These are phyloP conservation scores for Botryobasidium botryosum DNA, from an alignment of 768 basidiomycete genomes.

Conservation along the genomic window DNA sequence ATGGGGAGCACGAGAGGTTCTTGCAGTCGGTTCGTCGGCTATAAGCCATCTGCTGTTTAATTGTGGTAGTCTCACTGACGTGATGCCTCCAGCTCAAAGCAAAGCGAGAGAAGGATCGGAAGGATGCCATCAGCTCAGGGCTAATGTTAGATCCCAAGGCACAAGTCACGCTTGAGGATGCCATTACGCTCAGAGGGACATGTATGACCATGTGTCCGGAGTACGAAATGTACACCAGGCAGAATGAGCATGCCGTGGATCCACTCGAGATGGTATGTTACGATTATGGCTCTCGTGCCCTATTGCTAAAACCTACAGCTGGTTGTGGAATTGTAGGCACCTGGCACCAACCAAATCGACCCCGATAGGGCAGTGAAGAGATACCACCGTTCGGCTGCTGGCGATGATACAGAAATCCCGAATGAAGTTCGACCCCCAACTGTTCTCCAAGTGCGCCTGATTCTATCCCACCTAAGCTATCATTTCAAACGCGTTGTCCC, in stretches of 20 bases:
- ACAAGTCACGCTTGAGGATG: conserved; percentile 68
- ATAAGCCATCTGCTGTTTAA: too few species aligned
- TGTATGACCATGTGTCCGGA: conserved; percentile 90
- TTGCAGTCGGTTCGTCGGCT: too few species aligned
- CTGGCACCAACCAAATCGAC: conserved; percentile 68
- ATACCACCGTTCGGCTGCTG: conserved; percentile 80
- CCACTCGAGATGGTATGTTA: conserved; percentile 66
- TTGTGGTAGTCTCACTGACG: too few species aligned
- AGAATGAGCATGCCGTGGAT: conserved; percentile 75
- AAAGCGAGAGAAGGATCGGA: conserved; percentile 52
- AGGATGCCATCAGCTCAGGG: conserved; percentile 60
- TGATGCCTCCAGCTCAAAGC: conserved; percentile 51
- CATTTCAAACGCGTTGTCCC: background rate
- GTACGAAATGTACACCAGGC: conserved; percentile 81
- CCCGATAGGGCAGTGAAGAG: conserved; percentile 82
- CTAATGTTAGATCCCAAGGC: conserved; percentile 78
- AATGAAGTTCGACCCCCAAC: conserved; percentile 81
- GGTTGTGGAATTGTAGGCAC: conserved; percentile 31
- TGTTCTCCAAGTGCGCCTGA: conserved; percentile 47
- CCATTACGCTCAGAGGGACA: conserved; percentile 84
- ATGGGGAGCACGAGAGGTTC: too few species aligned
- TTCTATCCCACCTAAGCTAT: background rate
- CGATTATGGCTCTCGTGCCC: background rate
- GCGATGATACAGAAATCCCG: conserved; percentile 69
- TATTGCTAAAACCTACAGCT: background rate